Conservation (phyloP, 2,329 filamentous ascomycete genomes). For the Microsporum canis region DNA sequence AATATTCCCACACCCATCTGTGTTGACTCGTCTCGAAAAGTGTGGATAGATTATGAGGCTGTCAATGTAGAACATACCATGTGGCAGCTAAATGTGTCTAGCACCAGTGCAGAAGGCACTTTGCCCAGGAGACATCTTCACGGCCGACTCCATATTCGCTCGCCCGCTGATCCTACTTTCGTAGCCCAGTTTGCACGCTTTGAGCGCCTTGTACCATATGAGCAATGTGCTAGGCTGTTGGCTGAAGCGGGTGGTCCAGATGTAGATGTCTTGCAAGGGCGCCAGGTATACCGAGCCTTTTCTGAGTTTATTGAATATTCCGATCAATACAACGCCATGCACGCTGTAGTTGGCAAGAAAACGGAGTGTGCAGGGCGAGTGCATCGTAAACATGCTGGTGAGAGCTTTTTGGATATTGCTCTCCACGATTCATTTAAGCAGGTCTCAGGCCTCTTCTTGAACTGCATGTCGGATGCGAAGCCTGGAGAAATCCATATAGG, state of each 20-base stretch:
- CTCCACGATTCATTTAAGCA: constrained; percentile 1
- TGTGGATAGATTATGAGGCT: constrained; percentile 1
- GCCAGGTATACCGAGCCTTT: constrained; percentile 9
- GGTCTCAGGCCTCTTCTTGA: constrained; percentile 1
- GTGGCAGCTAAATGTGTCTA: constrained; percentile 1
- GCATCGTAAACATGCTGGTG: neutral
- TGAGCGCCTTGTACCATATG: neutral
- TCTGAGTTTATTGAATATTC: constrained; percentile 20
- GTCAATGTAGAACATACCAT: neutral
- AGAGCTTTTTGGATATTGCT: neutral
- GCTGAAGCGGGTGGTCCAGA: neutral
- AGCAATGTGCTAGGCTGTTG: neutral
- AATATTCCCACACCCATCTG: constrained; percentile 1
- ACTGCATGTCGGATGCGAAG: constrained; percentile 1
- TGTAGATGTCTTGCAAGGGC: neutral
- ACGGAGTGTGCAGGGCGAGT: neutral
- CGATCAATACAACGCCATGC: constrained; percentile 19
- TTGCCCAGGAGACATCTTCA: neutral
- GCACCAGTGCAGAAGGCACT: neutral
- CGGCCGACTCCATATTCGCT: neutral
- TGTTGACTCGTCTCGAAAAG: neutral
- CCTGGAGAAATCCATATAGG: neutral
- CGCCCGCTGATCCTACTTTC: neutral
- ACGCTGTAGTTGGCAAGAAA: constrained; percentile 6
- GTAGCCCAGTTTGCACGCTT: neutral